Evolutionary conservation across 805 yeast species (phyloP).

Genomic region (Lachancea nothofagi): DNA sequence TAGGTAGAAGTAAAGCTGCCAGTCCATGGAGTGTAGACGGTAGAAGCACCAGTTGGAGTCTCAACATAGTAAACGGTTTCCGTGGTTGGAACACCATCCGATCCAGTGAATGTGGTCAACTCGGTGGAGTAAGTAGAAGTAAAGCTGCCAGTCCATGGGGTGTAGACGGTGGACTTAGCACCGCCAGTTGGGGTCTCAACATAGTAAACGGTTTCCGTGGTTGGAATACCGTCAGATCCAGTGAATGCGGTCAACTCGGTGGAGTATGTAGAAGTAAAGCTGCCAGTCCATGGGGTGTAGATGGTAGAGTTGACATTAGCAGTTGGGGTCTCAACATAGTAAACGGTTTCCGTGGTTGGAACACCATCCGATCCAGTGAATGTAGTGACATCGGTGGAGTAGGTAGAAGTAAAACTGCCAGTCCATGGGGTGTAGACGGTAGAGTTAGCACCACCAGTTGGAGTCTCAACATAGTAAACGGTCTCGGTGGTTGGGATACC

Average conservation of each 20-base stretch:
- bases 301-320: too few relatives aligned
- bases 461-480: constrained; percentile 16
- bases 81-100: constrained; percentile 11
- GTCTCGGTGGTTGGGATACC: constrained; percentile 7
- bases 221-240: constrained; percentile 10
- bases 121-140: constrained; percentile 11
- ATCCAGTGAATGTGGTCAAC: constrained; percentile 11
- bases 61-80: constrained; percentile 13
- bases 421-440: constrained; percentile 14
- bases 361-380: constrained; percentile 11
- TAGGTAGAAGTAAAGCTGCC: constrained; percentile 7
- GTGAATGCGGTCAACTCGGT: constrained; percentile 9
- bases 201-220: neutral
- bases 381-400: constrained; percentile 11
- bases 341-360: constrained; percentile 11
- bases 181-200: neutral
- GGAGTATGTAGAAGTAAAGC: constrained; percentile 7
- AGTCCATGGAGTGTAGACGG: too few relatives aligned
- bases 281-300: constrained; percentile 7
- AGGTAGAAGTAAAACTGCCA: constrained; percentile 13
- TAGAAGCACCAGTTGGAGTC: too few relatives aligned
- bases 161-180: too few relatives aligned
- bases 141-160: constrained; percentile 8
- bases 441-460: constrained; percentile 15
- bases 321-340: constrained; percentile 16